Conservation (phyloP, 768 basidiomycete genomes). For the Lactarius indigo region DNA sequence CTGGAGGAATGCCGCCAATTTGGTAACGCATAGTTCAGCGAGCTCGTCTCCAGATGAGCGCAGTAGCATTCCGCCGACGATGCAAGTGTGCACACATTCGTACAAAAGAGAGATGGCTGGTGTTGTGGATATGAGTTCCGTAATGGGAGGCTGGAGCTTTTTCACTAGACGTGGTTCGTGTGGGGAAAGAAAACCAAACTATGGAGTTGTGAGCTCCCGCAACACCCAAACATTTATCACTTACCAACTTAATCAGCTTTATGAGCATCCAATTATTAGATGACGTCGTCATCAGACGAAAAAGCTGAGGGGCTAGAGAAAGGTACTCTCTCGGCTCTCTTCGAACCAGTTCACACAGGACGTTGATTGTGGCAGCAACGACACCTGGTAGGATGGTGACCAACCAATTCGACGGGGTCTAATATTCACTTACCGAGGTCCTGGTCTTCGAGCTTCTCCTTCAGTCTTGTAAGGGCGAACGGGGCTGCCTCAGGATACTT, state of each 20-base stretch:
- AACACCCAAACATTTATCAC: constrained; percentile 25
- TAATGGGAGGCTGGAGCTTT: constrained; percentile 92
- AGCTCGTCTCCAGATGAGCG: constrained; percentile 71
- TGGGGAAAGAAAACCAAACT: constrained; percentile 94
- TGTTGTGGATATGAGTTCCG: constrained; percentile 92
- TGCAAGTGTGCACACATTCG: constrained; percentile 98
- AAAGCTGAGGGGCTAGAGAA: constrained; percentile 85
- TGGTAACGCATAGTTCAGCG: constrained; percentile 87
- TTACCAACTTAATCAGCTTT: constrained; percentile 93
- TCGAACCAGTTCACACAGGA: constrained; percentile 88
- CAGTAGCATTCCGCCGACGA: constrained; percentile 93
- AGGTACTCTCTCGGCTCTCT: constrained; percentile 78
- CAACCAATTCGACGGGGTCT: not conserved
- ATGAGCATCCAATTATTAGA: constrained; percentile 99
- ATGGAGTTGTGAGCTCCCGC: constrained; percentile 10
- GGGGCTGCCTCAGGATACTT: constrained; percentile 78
- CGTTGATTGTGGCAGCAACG: constrained; percentile 90
- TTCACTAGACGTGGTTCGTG: constrained; percentile 90
- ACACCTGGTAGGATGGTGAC: constrained; percentile 58
- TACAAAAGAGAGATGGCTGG: constrained; percentile 94
- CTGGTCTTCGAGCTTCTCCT: constrained; percentile 77
- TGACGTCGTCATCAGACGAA: constrained; percentile 88
- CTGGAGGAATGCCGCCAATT: constrained; percentile 86
- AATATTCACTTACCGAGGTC: constrained; percentile 54
- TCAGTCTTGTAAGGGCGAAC: constrained; percentile 62